Percentiles rank a stretch among this genome's conserved stretches.
Conservation (phyloP, 306 rosid genomes). For the Hippophae rhamnoides region DNA sequence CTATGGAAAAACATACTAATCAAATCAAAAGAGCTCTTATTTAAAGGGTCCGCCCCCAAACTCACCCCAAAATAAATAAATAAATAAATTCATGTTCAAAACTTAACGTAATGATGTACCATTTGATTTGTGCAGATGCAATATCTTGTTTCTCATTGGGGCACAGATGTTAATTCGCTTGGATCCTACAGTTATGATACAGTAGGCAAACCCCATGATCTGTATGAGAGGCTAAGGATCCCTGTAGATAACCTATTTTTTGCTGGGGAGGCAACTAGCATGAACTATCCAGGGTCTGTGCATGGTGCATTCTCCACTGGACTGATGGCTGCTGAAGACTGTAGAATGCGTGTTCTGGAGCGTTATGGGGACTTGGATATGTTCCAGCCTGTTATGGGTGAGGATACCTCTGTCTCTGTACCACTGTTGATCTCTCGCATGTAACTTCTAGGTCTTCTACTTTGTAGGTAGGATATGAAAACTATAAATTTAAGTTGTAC, state of each 20-base stretch:
- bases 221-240: conserved; percentile 82
- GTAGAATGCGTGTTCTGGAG: conserved; percentile 94
- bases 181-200: conserved; percentile 89
- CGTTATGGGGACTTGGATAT: conserved; percentile 84
- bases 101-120: not conserved
- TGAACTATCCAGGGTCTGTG: conserved; percentile 71
- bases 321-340: conserved; percentile 92
- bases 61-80: not conserved
- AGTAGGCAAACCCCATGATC: conserved; percentile 84
- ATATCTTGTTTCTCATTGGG: conserved; percentile 92
- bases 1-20: not conserved
- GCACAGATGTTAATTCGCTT: conserved; percentile 63
- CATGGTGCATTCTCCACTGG: conserved; percentile 93
- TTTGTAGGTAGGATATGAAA: not conserved
- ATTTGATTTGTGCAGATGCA: conserved; percentile 53
- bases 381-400: conserved; percentile 73
- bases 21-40: not conserved
- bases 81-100: not conserved
- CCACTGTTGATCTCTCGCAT: conserved; percentile 85
- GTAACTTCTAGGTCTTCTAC: conserved; percentile 22
- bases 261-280: conserved; percentile 96
- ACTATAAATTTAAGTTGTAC: not conserved
- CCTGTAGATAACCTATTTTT: conserved; percentile 95
- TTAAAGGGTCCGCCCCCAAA: not conserved
- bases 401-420: conserved; percentile 46